Evolutionary conservation across 176 grass and related monocot genomes (phyloP), one percentile per base, ranked within the genome.

Genomic region (Tillandsia fasciculata): DNA sequence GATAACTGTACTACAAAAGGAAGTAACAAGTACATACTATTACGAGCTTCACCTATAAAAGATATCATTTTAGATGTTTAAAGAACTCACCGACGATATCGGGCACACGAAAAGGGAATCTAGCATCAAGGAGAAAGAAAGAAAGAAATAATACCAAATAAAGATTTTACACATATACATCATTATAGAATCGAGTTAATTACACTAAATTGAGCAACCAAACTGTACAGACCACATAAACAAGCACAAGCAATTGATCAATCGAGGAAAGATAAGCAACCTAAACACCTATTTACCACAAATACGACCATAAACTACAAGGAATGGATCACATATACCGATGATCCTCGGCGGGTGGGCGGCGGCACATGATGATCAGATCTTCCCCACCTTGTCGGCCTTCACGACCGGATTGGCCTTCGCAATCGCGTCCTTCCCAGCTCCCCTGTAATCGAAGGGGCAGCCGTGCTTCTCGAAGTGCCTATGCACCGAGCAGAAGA

Each of bases 401-500:
- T 80, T 84, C 65, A 90, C 78, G 67, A 87, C 64, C 51, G 86
- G 86, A 69, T 90, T 90, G 20, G 72, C 90, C 42, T 76, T 77
- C 10, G 78, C 72, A 69, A 90, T 90, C 65, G 83, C 81, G 49
- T 82, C 83, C 73, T 83, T 75, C 9, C 83, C 83, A 61, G 80
- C 70, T 22, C 64, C 80, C 80, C 68, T 80, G 75, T 89, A 95
- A 64, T 84, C 75, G 69, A 67, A 95, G 67, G 73, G 56, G 77
- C 80, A 93, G 73, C 13, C 49, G 67, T 94, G 83, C 77, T 85
- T 73, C 20, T 94, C 86, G 3, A 80, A 81, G 78, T 89, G 86
- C 63, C 80, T 77, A 70, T 94, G 90, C 47, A 63, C 64, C 15
- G 77, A 84, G 74, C 86, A 94, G 77, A 89, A 94, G 56, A 86